A percentile compares a stretch with the other conserved stretches of the same genome.
These are phyloP conservation scores for Eutypella sp. DNA, from an alignment of 2,329 filamentous ascomycete species.

Conservation along the genomic window DNA sequence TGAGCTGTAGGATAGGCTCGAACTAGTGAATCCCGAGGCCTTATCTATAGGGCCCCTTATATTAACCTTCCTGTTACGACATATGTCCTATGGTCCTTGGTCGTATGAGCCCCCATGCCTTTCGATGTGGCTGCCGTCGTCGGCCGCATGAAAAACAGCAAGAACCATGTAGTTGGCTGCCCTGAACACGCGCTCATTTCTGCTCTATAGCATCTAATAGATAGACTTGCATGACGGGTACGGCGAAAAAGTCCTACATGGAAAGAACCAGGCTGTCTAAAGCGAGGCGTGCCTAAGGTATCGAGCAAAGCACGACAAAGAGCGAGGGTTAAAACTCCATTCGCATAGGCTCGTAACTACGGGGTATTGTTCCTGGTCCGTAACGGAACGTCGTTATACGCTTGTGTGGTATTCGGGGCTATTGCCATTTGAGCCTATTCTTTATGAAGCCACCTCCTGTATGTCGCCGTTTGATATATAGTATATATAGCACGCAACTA, in stretches of 20 bases:
- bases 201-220: background rate
- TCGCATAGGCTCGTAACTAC: no score
- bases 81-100: background rate
- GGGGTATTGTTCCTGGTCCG: no score
- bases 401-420: no score
- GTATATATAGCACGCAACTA: background rate
- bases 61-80: slow-evolving; percentile 1
- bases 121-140: background rate
- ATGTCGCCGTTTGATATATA: no score
- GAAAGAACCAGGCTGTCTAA: background rate
- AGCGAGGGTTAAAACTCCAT: no score
- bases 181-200: background rate
- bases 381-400: no score
- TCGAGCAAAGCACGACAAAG: no score
- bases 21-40: background rate
- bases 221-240: background rate
- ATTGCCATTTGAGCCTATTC: no score
- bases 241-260: background rate
- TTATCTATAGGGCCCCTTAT: background rate
- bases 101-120: no score
- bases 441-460: no score
- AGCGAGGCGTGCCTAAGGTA: no score
- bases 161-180: no score
- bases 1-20: background rate
- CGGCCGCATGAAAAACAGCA: background rate